Conservation (phyloP, 306 rosid genomes). For the Pyrus bretschneideri region DNA sequence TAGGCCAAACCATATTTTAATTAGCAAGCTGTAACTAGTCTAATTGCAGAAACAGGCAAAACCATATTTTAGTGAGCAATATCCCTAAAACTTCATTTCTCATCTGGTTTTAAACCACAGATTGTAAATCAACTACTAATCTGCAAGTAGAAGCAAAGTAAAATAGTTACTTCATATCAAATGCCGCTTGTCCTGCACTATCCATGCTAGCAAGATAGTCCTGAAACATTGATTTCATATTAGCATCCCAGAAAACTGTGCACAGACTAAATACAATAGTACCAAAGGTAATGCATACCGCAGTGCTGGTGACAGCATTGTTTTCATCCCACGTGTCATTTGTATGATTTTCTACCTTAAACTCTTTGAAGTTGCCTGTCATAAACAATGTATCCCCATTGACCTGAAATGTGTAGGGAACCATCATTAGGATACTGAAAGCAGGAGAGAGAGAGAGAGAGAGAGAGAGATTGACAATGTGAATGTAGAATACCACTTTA, state of each 20-base stretch:
- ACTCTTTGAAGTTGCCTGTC: conserved; percentile 90
- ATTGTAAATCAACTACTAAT: background rate
- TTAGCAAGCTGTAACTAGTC: background rate
- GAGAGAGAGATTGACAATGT: background rate
- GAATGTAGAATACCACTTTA: background rate
- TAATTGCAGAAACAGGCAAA: background rate
- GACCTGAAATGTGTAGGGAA: conserved; percentile 48
- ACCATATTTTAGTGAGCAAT: too few relatives aligned
- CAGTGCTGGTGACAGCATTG: conserved; percentile 75
- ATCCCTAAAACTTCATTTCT: background rate
- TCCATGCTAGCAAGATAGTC: conserved; percentile 92
- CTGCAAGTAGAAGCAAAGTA: conserved; percentile 8
- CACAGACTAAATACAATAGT: background rate
- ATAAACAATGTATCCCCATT: conserved; percentile 88
- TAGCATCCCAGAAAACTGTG: conserved; percentile 16
- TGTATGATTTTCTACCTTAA: conserved; percentile 66
- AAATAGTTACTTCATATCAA: conserved; percentile 66
- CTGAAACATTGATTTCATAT: conserved; percentile 41
- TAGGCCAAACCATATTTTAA: background rate
- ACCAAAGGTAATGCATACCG: conserved; percentile 46
- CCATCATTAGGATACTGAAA: background rate
- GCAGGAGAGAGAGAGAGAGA: background rate
- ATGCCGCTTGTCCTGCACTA: conserved; percentile 56
- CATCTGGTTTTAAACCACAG: background rate
- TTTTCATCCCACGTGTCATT: conserved; percentile 71